These are phyloP conservation scores for Colletotrichum tropicale DNA, from an alignment of 2,329 filamentous ascomycete species.

Conservation along the genomic window DNA sequence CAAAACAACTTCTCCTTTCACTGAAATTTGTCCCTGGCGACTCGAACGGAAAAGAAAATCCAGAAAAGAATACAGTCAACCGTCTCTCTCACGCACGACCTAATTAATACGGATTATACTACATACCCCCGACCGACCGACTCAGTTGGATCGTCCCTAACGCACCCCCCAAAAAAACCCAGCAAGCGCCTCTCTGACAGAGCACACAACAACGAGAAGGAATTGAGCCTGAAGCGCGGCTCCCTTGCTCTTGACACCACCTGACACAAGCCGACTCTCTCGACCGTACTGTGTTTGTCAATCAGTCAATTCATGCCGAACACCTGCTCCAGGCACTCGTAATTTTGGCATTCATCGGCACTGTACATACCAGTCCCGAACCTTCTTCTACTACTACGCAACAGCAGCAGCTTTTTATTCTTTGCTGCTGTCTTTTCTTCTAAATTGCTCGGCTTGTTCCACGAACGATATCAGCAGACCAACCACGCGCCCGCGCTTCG, in stretches of 20 bases:
- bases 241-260: constrained; percentile 11
- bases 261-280: constrained; percentile 13
- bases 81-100: not conserved
- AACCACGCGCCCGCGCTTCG: constrained; percentile 4
- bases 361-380: constrained; percentile 9
- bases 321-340: not conserved
- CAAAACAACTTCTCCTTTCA: not conserved
- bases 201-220: not conserved
- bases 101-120: constrained; percentile 9
- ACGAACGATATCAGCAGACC: constrained; percentile 4
- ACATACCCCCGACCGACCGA: not conserved
- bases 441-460: not conserved
- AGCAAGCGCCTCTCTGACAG: not conserved
- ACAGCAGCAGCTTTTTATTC: not conserved
- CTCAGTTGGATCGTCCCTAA: not conserved
- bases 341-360: constrained; percentile 6
- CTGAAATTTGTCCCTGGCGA: not conserved
- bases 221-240: not conserved
- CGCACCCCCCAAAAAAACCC: not conserved
- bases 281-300: constrained; percentile 11
- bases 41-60: not conserved
- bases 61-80: not conserved
- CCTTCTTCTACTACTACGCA: not conserved
- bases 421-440: not conserved
- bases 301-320: constrained; percentile 9